These are phyloP conservation scores for Candida smagusa DNA, from an alignment of 1,139 yeast genomes.

Conservation along the genomic window DNA sequence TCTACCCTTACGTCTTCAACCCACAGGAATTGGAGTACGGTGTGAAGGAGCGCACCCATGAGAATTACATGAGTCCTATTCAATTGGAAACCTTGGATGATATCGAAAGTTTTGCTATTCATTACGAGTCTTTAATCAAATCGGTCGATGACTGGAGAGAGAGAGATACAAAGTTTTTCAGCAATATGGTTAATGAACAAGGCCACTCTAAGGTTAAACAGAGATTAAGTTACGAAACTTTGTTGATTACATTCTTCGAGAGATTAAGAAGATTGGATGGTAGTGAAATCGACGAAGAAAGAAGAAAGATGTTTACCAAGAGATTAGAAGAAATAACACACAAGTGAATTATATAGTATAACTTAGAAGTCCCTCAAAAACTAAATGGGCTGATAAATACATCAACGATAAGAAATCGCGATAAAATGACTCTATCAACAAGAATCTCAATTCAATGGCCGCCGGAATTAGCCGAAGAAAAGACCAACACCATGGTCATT, in stretches of 20 bases:
- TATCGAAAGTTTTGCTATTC: conserved; percentile 42
- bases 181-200: conserved; percentile 20
- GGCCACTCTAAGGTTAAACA: conserved; percentile 21
- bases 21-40: conserved; percentile 38
- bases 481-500: conserved; percentile 52
- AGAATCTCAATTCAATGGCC: conserved; percentile 55
- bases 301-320: conserved; percentile 17
- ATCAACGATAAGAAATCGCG: neutral
- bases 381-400: too few species aligned
- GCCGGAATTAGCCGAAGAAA: conserved; percentile 40
- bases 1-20: conserved; percentile 54
- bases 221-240: conserved; percentile 37
- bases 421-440: conserved; percentile 33
- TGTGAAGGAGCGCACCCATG: conserved; percentile 3
- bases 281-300: conserved; percentile 21
- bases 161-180: conserved; percentile 28
- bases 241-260: conserved; percentile 34
- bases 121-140: conserved; percentile 36
- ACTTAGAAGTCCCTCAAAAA: neutral
- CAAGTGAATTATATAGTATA: too few species aligned
- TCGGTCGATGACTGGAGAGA: conserved; percentile 35
- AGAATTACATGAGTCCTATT: conserved; percentile 23
- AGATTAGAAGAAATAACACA: conserved; percentile 10
- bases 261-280: conserved; percentile 42
- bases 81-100: conserved; percentile 45